Base-by-base conservation (phyloP, 306 rosid species). In the Pachyrhizus erosus region DNA sequence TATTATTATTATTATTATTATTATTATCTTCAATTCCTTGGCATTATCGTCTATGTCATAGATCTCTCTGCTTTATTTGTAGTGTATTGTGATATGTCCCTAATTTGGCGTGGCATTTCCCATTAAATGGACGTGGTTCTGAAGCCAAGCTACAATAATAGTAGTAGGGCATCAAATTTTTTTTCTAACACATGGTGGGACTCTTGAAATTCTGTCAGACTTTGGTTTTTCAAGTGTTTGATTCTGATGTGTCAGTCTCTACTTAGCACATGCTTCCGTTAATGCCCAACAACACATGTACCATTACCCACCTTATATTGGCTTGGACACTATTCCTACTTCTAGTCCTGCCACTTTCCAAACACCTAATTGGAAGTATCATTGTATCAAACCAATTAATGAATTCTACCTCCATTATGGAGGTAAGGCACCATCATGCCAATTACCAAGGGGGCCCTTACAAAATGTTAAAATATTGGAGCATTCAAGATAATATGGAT, bases 271-370 rank as follows among this genome's bases (percentile, higher is more conserved):
- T 76, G 82, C 80, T 42, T 51, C 52, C 42, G 31, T 75, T 75
- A 80, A 75, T 84, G 78, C 85, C 39, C 82, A 84, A 84, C 84
- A 65, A 80, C 76, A 84, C 77, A 77, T 78, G 83, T 39, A 83
- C 71, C 71, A 57, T 57, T 52, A 69, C 29, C 73, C 78, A 55
- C 40, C 73, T 77, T 60, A 52, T 27, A 51, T 83, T 78, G 70
- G 12, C 43, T 48, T 77, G 4, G 23, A 77, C 83, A 70, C 75
- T 83, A 23, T 61, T 76, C 81, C 77, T 82, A 70, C 18, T 23
- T 8, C 73, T 49, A 55, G 45, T 39, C 18, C 43, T 3, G 17
- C 87, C 87, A 84, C 70, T 85, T 85, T 80, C 82, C 85, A 68
- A 49, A 80, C 77, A 79, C 82, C 78, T 57, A 17, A 69, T 80